Evolutionary conservation across 2,329 filamentous ascomycete genomes (phyloP), one percentile per base, ranked within the genome.

Genomic region (Pyrenochaeta sp.): DNA sequence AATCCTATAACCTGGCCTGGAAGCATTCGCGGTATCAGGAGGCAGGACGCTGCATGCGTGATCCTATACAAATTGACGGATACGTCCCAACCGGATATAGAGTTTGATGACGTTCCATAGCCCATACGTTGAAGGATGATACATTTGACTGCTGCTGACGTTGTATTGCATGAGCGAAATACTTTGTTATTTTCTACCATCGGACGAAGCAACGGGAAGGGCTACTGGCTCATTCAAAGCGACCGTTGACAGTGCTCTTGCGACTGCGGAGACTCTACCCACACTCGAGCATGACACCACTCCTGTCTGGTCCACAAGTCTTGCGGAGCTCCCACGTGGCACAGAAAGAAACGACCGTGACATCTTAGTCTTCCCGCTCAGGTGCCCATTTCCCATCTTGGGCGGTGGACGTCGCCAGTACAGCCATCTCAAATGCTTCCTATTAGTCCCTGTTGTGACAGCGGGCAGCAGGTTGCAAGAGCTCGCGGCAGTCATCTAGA

Each of bases 291-390:
- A 43, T 46, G 41, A 53, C 31, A 36, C 50, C 45, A 53, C 40
- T 45, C 32, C 41, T 23, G 36, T 49, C 46, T 41, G 45, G 45
- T 43, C 41, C 21, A 32, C 35, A 40, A 21, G 41, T 39, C 30
- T 30, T 58, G 55, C 46, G 42, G 49, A 50, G 49, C 51, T 45
- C 51, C 58, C 58, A 63, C 60, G 54, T 60, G 53, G 49, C 20
- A n/a, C 12, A 30, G 33, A 37, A 42, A 35, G 3, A 39, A 12
- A 39, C 18, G 40, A 29, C 29, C 20, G 15, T 48, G 35, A 36
- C 21, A 21, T 43, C 32, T 36, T 44, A 40, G 20, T 37, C n/a
- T 20, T 20, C 17, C 37, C 46, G 18, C n/a, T 10, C 7, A n/a
- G 30, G 41, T n/a, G 7, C 23, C 14, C 12, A n/a, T n/a, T n/a